Conservation (phyloP, 2,329 filamentous ascomycete genomes). For the Emydomyces testavorans region DNA sequence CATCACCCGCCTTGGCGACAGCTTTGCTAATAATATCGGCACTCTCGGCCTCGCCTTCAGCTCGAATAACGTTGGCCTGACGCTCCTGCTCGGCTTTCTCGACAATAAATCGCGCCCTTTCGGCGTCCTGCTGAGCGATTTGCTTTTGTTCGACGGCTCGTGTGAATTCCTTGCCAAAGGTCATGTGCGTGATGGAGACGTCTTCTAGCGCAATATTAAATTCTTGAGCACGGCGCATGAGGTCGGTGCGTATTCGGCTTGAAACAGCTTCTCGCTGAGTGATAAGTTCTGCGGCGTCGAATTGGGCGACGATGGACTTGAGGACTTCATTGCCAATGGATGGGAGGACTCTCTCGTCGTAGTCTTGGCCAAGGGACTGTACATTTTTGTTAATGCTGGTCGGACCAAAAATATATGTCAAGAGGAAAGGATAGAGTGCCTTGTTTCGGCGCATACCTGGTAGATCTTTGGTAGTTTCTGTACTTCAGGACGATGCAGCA, state of each 20-base stretch:
- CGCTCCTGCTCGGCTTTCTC: slow-evolving; percentile 98
- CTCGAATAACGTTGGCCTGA: slow-evolving; percentile 95
- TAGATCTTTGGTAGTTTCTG: slow-evolving; percentile 92
- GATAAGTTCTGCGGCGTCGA: slow-evolving; percentile 96
- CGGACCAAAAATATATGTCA: neutral
- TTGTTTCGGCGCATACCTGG: slow-evolving; percentile 53
- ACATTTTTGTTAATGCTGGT: neutral
- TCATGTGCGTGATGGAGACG: slow-evolving; percentile 99
- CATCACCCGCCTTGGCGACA: slow-evolving; percentile 84
- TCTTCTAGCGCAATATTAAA: slow-evolving; percentile 99
- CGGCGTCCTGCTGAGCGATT: slow-evolving; percentile 97
- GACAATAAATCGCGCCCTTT: slow-evolving; percentile 94
- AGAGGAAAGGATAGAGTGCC: neutral
- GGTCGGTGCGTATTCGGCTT: slow-evolving; percentile 82
- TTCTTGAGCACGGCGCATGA: slow-evolving; percentile 82
- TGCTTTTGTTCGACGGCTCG: slow-evolving; percentile 99
- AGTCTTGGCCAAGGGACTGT: slow-evolving; percentile 92
- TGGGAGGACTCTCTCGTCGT: slow-evolving; percentile 95
- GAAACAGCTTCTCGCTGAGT: slow-evolving; percentile 96
- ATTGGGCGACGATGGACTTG: slow-evolving; percentile 96
- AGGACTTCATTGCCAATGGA: slow-evolving; percentile 99
- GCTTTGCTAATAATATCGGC: slow-evolving; percentile 92
- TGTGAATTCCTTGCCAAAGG: slow-evolving; percentile 97
- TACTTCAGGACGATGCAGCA: slow-evolving; percentile 89
- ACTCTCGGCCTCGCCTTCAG: slow-evolving; percentile 93